Percentiles rank a stretch among this genome's conserved stretches.
Evolutionary conservation across 495 filamentous ascomycete genomes (phyloP).

Genomic region (Halenospora varia): DNA sequence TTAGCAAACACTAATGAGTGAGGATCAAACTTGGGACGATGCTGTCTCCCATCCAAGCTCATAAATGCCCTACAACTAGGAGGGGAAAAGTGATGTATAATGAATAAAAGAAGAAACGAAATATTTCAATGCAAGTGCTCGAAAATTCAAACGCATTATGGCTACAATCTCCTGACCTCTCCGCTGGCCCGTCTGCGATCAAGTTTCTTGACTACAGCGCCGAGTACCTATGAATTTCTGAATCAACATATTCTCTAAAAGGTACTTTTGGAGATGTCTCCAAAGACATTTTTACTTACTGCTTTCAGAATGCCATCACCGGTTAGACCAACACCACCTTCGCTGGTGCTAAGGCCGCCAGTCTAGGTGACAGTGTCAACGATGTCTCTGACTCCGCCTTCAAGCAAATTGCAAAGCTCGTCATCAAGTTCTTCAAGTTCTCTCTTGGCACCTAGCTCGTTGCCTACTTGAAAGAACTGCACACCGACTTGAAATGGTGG

Average conservation of each 20-base stretch:
- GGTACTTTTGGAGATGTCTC: slow-evolving; percentile 1
- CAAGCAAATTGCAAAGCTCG: slow-evolving; percentile 50
- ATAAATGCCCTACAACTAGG: too few relatives aligned
- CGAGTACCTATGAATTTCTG: slow-evolving; percentile 26
- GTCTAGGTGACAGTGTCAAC: slow-evolving; percentile 88
- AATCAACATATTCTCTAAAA: slow-evolving; percentile 2
- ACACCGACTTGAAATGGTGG: slow-evolving; percentile 86
- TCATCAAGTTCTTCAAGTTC: slow-evolving; percentile 78
- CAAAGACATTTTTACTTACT: background rate
- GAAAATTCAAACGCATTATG: too few relatives aligned
- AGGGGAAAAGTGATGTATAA: too few relatives aligned
- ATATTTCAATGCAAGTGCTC: too few relatives aligned
- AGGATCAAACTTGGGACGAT: too few relatives aligned
- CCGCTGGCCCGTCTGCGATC: slow-evolving; percentile 42
- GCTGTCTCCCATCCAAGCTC: too few relatives aligned
- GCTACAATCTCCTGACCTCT: slow-evolving; percentile 20
- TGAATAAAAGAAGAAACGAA: too few relatives aligned
- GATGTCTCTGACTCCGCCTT: slow-evolving; percentile 71
- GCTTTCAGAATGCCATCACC: slow-evolving; percentile 77
- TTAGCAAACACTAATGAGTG: too few relatives aligned
- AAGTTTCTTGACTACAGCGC: slow-evolving; percentile 61
- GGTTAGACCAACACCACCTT: slow-evolving; percentile 37
- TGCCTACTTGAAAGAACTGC: slow-evolving; percentile 95
- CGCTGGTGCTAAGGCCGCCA: slow-evolving; percentile 24
- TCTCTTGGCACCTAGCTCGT: slow-evolving; percentile 57